Conservation (phyloP, 169 alveolate genomes). For the Plasmodium fragile region DNA sequence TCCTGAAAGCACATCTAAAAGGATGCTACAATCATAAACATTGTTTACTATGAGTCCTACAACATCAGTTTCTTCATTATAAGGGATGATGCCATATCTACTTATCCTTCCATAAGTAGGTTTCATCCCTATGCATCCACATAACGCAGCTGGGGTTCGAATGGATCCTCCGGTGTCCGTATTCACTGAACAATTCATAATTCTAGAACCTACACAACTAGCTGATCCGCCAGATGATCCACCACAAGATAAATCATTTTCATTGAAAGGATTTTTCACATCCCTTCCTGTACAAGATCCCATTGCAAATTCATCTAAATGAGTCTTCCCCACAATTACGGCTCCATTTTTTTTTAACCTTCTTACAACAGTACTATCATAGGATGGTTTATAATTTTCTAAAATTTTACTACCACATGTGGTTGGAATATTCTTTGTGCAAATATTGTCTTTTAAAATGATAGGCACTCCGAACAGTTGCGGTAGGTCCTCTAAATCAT, state of each 20-base stretch:
- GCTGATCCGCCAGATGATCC: conserved; percentile 89
- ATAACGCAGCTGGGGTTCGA: conserved; percentile 80
- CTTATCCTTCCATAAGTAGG: conserved; percentile 80
- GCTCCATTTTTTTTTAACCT: conserved; percentile 77
- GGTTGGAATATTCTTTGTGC: conserved; percentile 37
- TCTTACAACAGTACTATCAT: conserved; percentile 80
- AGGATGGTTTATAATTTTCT: conserved; percentile 73
- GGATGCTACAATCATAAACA: conserved; percentile 55
- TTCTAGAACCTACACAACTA: conserved; percentile 80
- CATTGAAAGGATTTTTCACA: conserved; percentile 77
- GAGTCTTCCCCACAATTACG: conserved; percentile 81
- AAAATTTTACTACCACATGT: conserved; percentile 74
- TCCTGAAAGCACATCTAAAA: conserved; percentile 53
- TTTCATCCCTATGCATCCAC: conserved; percentile 81
- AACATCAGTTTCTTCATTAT: conserved; percentile 73
- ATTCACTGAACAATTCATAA: conserved; percentile 78
- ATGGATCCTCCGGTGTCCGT: conserved; percentile 87
- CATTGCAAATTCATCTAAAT: conserved; percentile 83
- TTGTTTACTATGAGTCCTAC: conserved; percentile 62
- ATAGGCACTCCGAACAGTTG: conserved; percentile 57
- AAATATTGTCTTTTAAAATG: conserved; percentile 46
- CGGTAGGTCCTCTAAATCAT: conserved; percentile 12
- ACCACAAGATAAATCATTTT: conserved; percentile 75
- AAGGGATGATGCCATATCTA: conserved; percentile 65
- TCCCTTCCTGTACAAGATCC: conserved; percentile 77